Base-by-base conservation (phyloP, 371 early-diverging fungal species). In the Lichtheimia corymbifera region DNA sequence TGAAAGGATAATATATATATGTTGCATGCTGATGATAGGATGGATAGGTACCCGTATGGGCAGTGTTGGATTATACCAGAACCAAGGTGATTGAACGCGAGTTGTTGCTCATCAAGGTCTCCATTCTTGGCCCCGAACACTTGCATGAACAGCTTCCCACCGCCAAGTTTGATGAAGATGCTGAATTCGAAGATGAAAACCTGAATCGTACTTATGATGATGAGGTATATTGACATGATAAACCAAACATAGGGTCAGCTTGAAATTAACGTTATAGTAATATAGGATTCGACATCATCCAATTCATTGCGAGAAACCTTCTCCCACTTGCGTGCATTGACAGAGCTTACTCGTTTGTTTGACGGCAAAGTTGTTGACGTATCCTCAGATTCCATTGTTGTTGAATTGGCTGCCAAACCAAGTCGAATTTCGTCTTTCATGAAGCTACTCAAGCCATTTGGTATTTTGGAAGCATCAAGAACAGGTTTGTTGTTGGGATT, bases 11-110 rank as follows among this genome's bases (percentile, higher is more conserved):
- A 35, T 18, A 45, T 28, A 44, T 15, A 42, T n/a, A n/a, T 14
- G 35, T 9, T 35, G 35, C 17, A 35, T 55, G 6, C 1, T 14
- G 1, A 25, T 45, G 6, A 17, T 57, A 11, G 18, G n/a, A 4
- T 28, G 28, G 11, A 9, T 50, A 88, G 88, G 88, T 97, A 22
- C 97, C 97, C 44, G 94, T 97, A 13, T 98, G 97, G 96, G 98
- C 97, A 27, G 98, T 97, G 20, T 77, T 98, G 67, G 97, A 97
- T 74, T 97, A 96, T 83, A 93, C 94, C 43, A 84, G 86, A 55
- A 87, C 88, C 49, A 86, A 83, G 55, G 78, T 94, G 54, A 88
- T 98, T 43, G 93, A 96, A 76, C 87, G 98, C 56, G 98, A 98
- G 75, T 71, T 97, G 68, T 80, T 94, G 56, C 73, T 98, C 66